Base-by-base conservation (phyloP, 2,329 filamentous ascomycete genomes). In the Metarhizium anisopliae region DNA sequence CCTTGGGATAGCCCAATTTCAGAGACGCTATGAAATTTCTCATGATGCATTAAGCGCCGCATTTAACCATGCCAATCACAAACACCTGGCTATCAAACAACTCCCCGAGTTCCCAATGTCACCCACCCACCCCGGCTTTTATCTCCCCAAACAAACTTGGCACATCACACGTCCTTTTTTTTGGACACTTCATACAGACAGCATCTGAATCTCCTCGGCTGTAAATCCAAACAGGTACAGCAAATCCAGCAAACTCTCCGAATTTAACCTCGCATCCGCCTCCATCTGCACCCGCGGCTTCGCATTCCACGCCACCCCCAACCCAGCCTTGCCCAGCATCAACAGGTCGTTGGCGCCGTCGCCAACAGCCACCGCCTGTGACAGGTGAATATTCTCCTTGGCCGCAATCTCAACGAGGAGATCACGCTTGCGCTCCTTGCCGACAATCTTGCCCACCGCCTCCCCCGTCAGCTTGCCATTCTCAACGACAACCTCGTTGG, bases 251-350 rank as follows among this genome's bases (percentile, higher is more conserved):
- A 94, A 70, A 60, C 78, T 88, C 58, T 82, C 77, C 25, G 84
- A 81, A 65, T 94, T 94, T 58, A 94, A 70, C 47, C 87, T 77
- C 14, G 85, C 84, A 32, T 84, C 83, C 2, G 89, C 89, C 68
- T 88, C 83, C 75, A 86, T 82, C 73, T 94, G 90, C 55, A 94
- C 89, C 57, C 84, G 78, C 2, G 89, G 87, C 75, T 94, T 94
- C 10, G 89, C 90, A 66, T 92, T 89, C 79, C 90, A 92, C 2
- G 89, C 89, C 3, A 94, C 84, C 20, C 89, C 90, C 42, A 93
- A 71, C 0, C 87, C 88, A 0, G 89, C 89, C 51, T 81, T 80
- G 8, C 77, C 78, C 77, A 94, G 83, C 89, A 94, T 94, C 56
- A 86, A 75, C 60, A 94, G 69, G 66, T 94, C 89, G 65, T 94